Evolutionary conservation across 208 protist genomes (phyloP), one percentile per base, ranked within the genome.

Genomic region (Trypanosomatidae sp.): DNA sequence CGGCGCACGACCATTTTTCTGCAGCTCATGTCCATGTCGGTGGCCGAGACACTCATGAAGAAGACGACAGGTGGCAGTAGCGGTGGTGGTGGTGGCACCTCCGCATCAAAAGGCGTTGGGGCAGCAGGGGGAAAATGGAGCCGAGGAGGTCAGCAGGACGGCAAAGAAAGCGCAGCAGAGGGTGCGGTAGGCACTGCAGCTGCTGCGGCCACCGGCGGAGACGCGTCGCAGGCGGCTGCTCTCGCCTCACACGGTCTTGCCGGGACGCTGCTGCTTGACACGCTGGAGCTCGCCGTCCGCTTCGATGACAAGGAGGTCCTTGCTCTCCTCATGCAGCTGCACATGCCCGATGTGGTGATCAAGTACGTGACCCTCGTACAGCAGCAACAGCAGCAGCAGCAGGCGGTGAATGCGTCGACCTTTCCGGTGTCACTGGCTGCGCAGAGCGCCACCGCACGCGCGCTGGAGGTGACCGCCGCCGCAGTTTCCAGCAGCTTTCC

Each of bases 301-400:
- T 95, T 84, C 84, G 90, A 95, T 66, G 82, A 93, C 66, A 80
- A 81, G 41, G 52, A 80, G 28, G 77, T 91, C 5, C 60, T 95
- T 15, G 39, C 30, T 3, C 60, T 85, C 36, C 77, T 93, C 33
- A 72, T 92, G 55, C 76, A 77, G 72, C 75, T 90, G n/a, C 66
- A 66, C 4, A 15, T 87, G 56, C 82, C 80, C 15, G 69, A 77
- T 13, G 39, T 74, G 12, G 73, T 79, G 39, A 66, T 76, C 19
- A 70, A 69, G 39, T 55, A 75, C 70, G 62, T 80, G 30, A 60
- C 33, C 25, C 67, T 44, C 15, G 30, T 75, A 7, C 76, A 75
- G 43, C 58, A 56, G 28, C 74, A 71, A 44, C 74, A 79, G 66
- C 65, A 69, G n/a, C n/a, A n/a, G n/a, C n/a, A n/a, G n/a, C n/a